Evolutionary conservation across 805 yeast genomes (phyloP).

Genomic region (Starmerella kuoi): DNA sequence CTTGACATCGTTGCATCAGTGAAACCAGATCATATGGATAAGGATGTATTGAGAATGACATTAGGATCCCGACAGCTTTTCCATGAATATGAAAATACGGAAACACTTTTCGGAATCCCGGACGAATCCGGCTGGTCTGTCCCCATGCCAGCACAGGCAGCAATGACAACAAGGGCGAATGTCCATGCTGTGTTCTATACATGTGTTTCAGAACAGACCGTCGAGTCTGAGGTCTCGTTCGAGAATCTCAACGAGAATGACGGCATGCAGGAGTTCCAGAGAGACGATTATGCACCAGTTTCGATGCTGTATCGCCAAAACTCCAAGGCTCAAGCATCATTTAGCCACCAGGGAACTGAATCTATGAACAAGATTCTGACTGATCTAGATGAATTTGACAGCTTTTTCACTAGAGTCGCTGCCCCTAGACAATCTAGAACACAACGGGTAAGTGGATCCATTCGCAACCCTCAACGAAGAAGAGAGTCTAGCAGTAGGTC

Average conservation of each 20-base stretch:
- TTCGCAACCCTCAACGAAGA: not conserved
- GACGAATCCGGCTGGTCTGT: constrained; percentile 95
- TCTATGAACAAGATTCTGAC: constrained; percentile 24
- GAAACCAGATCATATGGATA: constrained; percentile 84
- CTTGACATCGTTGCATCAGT: constrained; percentile 72
- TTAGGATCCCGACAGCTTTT: constrained; percentile 69
- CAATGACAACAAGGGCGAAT: constrained; percentile 79
- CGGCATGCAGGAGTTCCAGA: constrained; percentile 12
- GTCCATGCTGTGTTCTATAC: constrained; percentile 92
- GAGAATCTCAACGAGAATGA: not conserved
- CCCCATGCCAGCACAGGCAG: constrained; percentile 86
- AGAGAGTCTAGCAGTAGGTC: not conserved
- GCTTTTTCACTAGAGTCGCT: constrained; percentile 22
- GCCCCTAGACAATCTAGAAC: constrained; percentile 9
- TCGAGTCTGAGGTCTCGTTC: constrained; percentile 3
- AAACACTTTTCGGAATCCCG: constrained; percentile 88
- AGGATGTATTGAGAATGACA: constrained; percentile 82
- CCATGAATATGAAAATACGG: constrained; percentile 72
- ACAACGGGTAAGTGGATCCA: not conserved
- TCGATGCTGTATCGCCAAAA: constrained; percentile 5
- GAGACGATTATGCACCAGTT: constrained; percentile 24
- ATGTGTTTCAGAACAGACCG: constrained; percentile 37
- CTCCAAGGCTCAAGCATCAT: constrained; percentile 4
- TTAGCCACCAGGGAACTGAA: constrained; percentile 13
- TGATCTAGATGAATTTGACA: constrained; percentile 24